Base-by-base conservation (phyloP, 2,329 filamentous ascomycete genomes). In the Ophiocordyceps camponoti-rufipedis region DNA sequence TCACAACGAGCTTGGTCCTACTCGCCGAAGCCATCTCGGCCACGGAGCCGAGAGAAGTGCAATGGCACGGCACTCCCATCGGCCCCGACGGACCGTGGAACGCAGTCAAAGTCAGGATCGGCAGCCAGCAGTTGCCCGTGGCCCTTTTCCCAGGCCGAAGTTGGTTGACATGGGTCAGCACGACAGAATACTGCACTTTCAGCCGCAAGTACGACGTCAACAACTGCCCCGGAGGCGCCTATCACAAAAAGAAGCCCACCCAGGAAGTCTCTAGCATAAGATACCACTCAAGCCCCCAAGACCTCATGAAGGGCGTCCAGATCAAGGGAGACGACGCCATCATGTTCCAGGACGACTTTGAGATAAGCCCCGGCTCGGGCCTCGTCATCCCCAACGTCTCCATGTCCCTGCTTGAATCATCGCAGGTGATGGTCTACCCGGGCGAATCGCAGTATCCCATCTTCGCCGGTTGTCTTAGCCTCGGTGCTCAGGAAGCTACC, bases 401-500 rank as follows among this genome's bases (percentile, higher is more conserved):
- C 11, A 41, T 41, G 40, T 5, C 4, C n/a, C 48, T 62, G 33
- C 9, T 60, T 9, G 49, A 53, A 12, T 29, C 43, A n/a, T n/a
- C n/a, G 7, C 53, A 55, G 11, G 57, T 55, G 45, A 46, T 55
- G 39, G 52, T 45, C 4, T 60, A 62, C 46, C 58, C 59, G 0
- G 50, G 54, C 19, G 55, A 53, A 5, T 47, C 49, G 10, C 57
- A 53, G 52, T 55, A 56, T 48, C 56, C 58, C n/a, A 39, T 56
- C 14, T 57, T 53, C 14, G 57, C 54, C 6, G 58, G 59, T 5
- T 61, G 58, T 41, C 43, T 61, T 5, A 55, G 56, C 8, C 46
- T 59, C 43, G 59, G 59, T 2, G 58, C 54, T 9, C 49, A 53
- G 0, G 16, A 31, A 5, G 43, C 57, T 41, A 59, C 59, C 41